Evolutionary conservation across 371 early-diverging fungal species (phyloP).

Genomic region (Mucor indicus): DNA sequence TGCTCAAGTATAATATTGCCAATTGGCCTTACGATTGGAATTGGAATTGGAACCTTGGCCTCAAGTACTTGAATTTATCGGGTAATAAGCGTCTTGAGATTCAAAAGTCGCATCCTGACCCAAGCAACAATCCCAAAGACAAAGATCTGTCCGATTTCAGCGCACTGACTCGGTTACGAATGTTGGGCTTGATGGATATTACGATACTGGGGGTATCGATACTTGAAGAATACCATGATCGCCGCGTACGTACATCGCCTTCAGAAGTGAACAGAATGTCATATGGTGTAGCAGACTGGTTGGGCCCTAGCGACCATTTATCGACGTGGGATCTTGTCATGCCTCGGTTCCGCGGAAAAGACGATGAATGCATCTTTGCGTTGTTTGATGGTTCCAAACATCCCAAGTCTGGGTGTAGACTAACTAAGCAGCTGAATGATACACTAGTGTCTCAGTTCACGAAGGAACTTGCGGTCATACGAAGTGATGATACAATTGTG

Average conservation of each 20-base stretch:
- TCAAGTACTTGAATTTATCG: slow-evolving; percentile 89
- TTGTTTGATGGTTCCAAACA: slow-evolving; percentile 79
- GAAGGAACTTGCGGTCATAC: slow-evolving; percentile 64
- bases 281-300: slow-evolving; percentile 85
- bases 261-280: slow-evolving; percentile 76
- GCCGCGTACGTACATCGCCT: slow-evolving; percentile 83
- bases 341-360: slow-evolving; percentile 73
- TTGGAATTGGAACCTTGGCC: slow-evolving; percentile 90
- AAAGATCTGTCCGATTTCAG: slow-evolving; percentile 76
- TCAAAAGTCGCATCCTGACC: slow-evolving; percentile 39
- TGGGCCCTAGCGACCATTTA: slow-evolving; percentile 64
- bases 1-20: slow-evolving; percentile 87
- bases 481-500: slow-evolving; percentile 51
- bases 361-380: slow-evolving; percentile 86
- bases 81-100: slow-evolving; percentile 90
- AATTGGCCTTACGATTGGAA: slow-evolving; percentile 98
- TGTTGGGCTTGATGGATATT: slow-evolving; percentile 87
- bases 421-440: slow-evolving; percentile 73
- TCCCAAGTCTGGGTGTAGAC: slow-evolving; percentile 43
- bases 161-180: slow-evolving; percentile 66
- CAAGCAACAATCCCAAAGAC: slow-evolving; percentile 18
- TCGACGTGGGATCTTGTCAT: slow-evolving; percentile 79
- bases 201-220: slow-evolving; percentile 74
- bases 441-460: slow-evolving; percentile 62
- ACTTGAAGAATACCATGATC: slow-evolving; percentile 78